A percentile compares a stretch with the other conserved stretches of the same genome.
Evolutionary conservation across 2,329 filamentous ascomycete genomes (phyloP).

Genomic region (Penicillium oxalicum): DNA sequence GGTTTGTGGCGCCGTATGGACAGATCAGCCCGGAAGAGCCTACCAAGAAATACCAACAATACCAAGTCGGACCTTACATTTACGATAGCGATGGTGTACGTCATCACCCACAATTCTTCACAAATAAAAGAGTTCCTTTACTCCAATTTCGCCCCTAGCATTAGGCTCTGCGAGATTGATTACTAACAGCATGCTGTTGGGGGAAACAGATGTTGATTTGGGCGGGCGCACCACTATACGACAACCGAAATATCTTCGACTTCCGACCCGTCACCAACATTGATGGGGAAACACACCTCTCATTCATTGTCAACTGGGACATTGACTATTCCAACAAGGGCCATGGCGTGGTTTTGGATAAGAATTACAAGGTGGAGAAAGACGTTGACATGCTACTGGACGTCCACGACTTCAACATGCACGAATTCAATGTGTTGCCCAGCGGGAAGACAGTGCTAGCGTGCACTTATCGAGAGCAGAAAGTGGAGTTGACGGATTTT

Average conservation of each 20-base stretch:
- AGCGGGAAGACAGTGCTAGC: conserved; percentile 32
- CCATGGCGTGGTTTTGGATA: conserved; percentile 45
- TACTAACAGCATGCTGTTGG: conserved; percentile 5
- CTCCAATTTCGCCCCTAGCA: no score
- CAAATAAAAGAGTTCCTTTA: no score
- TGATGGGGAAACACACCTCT: conserved; percentile 42
- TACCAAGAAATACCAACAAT: conserved; percentile 30
- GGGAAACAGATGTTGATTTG: conserved; percentile 41
- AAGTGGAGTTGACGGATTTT: conserved; percentile 24
- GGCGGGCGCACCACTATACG: conserved; percentile 43
- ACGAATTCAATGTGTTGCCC: conserved; percentile 37
- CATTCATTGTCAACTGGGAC: conserved; percentile 39
- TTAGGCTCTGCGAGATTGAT: background rate
- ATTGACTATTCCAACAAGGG: conserved; percentile 38
- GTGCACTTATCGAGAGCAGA: conserved; percentile 20
- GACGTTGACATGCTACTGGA: conserved; percentile 31
- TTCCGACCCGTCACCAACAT: conserved; percentile 43
- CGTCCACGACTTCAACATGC: conserved; percentile 34
- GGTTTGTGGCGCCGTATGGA: conserved; percentile 45
- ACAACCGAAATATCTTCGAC: conserved; percentile 45
- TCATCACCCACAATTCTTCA: background rate
- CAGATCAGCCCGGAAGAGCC: conserved; percentile 19
- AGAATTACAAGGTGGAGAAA: conserved; percentile 41
- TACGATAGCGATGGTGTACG: conserved; percentile 43
- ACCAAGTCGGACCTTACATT: conserved; percentile 45